Evolutionary conservation across 257 asterid genomes (phyloP).

Genomic region (Fraxinus cuspidata): DNA sequence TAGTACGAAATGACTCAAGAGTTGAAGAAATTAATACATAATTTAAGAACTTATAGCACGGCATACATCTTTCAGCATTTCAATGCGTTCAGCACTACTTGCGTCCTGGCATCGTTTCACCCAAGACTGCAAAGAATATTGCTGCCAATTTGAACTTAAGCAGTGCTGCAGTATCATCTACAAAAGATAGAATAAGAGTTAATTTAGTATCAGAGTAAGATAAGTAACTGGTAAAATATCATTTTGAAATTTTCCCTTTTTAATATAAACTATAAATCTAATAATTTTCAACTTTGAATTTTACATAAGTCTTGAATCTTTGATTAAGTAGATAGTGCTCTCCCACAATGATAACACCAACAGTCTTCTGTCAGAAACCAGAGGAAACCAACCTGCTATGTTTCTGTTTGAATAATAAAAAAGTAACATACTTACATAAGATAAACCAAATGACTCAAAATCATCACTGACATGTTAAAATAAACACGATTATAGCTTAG

Average conservation of each 20-base stretch:
- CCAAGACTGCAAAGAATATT: slow-evolving; percentile 65
- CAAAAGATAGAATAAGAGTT: slow-evolving; percentile 27
- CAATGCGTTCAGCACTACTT: slow-evolving; percentile 73
- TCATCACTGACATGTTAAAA: background rate
- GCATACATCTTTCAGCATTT: slow-evolving; percentile 83
- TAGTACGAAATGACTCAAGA: slow-evolving; percentile 23
- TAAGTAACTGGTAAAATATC: slow-evolving; percentile 1
- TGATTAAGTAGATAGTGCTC: background rate
- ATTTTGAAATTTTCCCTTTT: background rate
- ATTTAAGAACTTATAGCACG: slow-evolving; percentile 8
- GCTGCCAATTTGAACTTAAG: slow-evolving; percentile 65
- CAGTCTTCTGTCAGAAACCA: background rate
- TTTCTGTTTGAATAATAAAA: background rate
- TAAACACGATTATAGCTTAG: background rate
- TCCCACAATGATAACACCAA: background rate
- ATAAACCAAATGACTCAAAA: background rate
- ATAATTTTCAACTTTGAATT: background rate
- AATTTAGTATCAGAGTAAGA: slow-evolving; percentile 22
- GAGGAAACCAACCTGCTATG: background rate
- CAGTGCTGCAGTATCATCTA: slow-evolving; percentile 80
- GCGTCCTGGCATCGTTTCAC: slow-evolving; percentile 71
- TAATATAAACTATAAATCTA: background rate
- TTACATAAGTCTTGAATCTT: background rate
- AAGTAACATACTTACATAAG: background rate
- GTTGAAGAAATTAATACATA: background rate